Evolutionary conservation across 208 protist species (phyloP).

Genomic region (Trichomonas gallinae): DNA sequence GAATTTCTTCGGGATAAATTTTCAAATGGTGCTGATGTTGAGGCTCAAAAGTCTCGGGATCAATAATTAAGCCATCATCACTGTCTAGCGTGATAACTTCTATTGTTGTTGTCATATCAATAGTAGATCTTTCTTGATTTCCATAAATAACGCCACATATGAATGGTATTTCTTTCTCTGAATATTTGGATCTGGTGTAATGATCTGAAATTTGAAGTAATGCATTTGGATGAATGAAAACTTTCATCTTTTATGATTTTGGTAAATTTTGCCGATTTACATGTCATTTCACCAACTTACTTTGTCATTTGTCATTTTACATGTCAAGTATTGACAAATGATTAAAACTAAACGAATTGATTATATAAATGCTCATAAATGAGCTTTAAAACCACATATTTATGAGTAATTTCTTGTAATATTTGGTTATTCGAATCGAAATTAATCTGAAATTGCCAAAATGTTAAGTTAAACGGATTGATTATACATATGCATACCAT

Average conservation of each 20-base stretch:
- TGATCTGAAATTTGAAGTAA: neutral
- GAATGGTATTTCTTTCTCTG: neutral
- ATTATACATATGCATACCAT: too few species aligned
- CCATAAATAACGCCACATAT: neutral
- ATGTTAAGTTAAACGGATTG: too few species aligned
- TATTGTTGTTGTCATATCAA: neutral
- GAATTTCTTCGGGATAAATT: neutral
- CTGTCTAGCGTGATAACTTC: neutral
- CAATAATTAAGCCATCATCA: neutral
- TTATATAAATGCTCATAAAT: too few species aligned
- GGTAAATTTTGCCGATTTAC: too few species aligned
- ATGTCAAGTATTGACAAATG: too few species aligned
- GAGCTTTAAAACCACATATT: too few species aligned
- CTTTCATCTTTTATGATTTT: neutral
- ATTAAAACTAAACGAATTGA: too few species aligned
- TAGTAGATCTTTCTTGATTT: neutral
- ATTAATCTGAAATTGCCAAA: too few species aligned
- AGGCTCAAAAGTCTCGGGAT: neutral
- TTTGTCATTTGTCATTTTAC: too few species aligned
- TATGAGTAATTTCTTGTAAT: too few species aligned
- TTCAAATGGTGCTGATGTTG: neutral
- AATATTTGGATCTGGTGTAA: neutral
- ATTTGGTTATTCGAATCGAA: too few species aligned
- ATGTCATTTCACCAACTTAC: too few species aligned
- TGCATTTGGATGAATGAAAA: neutral